These are phyloP conservation scores for Malassezia nana DNA, from an alignment of 1,284 basidiomycete genomes.

Conservation along the genomic window DNA sequence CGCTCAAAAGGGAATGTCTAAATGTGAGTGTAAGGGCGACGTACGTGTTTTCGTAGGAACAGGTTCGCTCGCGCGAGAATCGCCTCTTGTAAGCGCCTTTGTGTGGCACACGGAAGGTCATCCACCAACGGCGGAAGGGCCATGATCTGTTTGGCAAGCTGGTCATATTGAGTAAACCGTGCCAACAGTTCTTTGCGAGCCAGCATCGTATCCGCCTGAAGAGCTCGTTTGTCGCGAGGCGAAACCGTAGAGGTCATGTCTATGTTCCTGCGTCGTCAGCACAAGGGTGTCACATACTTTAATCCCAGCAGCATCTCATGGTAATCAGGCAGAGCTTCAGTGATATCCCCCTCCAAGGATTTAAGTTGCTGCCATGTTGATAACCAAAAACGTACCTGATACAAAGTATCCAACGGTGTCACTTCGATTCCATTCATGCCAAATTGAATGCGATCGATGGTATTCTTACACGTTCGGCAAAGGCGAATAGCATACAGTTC, in stretches of 20 bases:
- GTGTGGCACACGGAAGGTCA: constrained; percentile 49
- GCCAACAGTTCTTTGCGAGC: constrained; percentile 70
- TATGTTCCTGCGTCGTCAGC: constrained; percentile 20
- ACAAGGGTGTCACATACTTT: constrained; percentile 50
- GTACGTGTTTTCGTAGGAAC: constrained; percentile 81
- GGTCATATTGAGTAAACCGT: constrained; percentile 77
- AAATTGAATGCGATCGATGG: constrained; percentile 59
- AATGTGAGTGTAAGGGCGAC: constrained; percentile 35
- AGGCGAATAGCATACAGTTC: constrained; percentile 52
- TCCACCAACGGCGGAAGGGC: constrained; percentile 53
- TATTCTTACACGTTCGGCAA: constrained; percentile 68
- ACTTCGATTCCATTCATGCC: constrained; percentile 49
- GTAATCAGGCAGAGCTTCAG: constrained; percentile 60
- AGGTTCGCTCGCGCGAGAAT: constrained; percentile 66
- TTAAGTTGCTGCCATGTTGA: constrained; percentile 53
- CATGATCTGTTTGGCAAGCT: constrained; percentile 71
- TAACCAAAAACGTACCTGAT: constrained; percentile 50
- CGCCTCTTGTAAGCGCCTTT: constrained; percentile 71
- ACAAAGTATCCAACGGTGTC: constrained; percentile 51
- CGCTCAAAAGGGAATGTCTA: constrained; percentile 52
- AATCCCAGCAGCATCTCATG: constrained; percentile 59
- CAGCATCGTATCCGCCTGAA: constrained; percentile 56
- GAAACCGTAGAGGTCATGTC: constrained; percentile 34
- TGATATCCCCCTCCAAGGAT: constrained; percentile 66
- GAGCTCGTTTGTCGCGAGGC: constrained; percentile 32